Conservation (phyloP, 2,329 filamentous ascomycete genomes). For the Ceratocystis eucalypticola region DNA sequence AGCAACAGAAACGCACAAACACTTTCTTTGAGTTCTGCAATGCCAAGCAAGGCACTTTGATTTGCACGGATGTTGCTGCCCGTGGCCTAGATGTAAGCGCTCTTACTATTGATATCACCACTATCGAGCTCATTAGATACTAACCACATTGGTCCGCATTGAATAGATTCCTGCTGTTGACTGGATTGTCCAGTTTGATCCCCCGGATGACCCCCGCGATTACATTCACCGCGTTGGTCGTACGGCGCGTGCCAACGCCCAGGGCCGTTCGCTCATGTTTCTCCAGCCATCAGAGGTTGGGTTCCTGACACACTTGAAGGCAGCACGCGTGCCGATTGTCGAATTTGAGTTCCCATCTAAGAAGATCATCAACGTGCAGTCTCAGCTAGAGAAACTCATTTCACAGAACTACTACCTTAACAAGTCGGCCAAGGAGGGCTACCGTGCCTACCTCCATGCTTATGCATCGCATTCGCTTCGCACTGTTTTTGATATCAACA, state of each 20-base stretch:
- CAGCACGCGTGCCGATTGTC: slow-evolving; percentile 80
- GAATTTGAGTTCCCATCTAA: slow-evolving; percentile 91
- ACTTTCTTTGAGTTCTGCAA: slow-evolving; percentile 91
- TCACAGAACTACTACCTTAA: slow-evolving; percentile 94
- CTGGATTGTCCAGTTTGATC: slow-evolving; percentile 93
- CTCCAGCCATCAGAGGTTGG: slow-evolving; percentile 83
- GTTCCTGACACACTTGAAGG: slow-evolving; percentile 82
- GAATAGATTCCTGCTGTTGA: slow-evolving; percentile 75
- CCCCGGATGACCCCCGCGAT: slow-evolving; percentile 76
- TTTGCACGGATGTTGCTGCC: slow-evolving; percentile 94
- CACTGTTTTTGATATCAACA: slow-evolving; percentile 62
- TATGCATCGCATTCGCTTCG: slow-evolving; percentile 61
- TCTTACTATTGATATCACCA: neutral
- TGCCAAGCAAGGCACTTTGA: slow-evolving; percentile 68
- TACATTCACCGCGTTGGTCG: slow-evolving; percentile 95
- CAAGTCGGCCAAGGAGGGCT: slow-evolving; percentile 66
- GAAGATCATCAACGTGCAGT: slow-evolving; percentile 82
- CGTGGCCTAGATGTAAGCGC: slow-evolving; percentile 68
- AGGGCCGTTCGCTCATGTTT: slow-evolving; percentile 84
- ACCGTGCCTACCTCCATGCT: slow-evolving; percentile 83
- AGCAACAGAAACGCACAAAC: slow-evolving; percentile 97
- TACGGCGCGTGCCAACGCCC: slow-evolving; percentile 70
- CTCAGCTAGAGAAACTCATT: slow-evolving; percentile 88
- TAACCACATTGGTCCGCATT: neutral
- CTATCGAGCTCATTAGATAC: neutral